A percentile compares a stretch with the other conserved stretches of the same genome.
Evolutionary conservation across 1,284 basidiomycete genomes (phyloP).

Genomic region (Irpex rosettiformis): DNA sequence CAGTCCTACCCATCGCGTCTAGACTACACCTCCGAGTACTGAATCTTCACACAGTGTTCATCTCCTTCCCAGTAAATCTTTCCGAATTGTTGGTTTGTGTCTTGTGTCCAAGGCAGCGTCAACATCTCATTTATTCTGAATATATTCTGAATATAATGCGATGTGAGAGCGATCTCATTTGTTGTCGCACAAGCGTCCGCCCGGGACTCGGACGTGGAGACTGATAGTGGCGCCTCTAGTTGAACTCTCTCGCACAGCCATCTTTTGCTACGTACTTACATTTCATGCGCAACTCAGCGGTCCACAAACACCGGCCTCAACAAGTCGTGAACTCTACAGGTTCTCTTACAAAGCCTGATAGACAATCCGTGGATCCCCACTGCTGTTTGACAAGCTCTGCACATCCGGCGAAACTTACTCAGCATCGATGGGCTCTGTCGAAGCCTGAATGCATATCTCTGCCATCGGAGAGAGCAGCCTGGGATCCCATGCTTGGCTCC

Average conservation of each 20-base stretch:
- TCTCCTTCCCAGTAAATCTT: too few species aligned
- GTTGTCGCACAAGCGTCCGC: not conserved
- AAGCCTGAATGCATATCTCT: too few species aligned
- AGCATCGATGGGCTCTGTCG: too few species aligned
- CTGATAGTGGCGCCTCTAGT: constrained; percentile 2
- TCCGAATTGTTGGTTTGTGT: too few species aligned
- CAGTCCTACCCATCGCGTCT: not conserved
- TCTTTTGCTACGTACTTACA: not conserved
- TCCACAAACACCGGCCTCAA: not conserved
- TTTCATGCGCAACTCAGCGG: not conserved
- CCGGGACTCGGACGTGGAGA: not conserved
- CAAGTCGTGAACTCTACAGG: not conserved
- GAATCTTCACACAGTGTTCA: not conserved
- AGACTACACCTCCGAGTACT: not conserved
- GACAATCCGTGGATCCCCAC: not conserved
- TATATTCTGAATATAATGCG: too few species aligned
- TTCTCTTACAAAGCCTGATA: not conserved
- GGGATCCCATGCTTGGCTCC: too few species aligned
- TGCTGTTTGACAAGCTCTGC: not conserved
- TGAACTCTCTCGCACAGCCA: not conserved
- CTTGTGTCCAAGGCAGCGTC: too few species aligned
- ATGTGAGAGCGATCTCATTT: too few species aligned
- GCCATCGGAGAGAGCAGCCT: too few species aligned
- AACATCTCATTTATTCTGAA: too few species aligned
- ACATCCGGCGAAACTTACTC: not conserved